A percentile compares a stretch with the other conserved stretches of the same genome.
Evolutionary conservation across 108 stramenopile species (phyloP).

Genomic region (Nitzschia putrida): DNA sequence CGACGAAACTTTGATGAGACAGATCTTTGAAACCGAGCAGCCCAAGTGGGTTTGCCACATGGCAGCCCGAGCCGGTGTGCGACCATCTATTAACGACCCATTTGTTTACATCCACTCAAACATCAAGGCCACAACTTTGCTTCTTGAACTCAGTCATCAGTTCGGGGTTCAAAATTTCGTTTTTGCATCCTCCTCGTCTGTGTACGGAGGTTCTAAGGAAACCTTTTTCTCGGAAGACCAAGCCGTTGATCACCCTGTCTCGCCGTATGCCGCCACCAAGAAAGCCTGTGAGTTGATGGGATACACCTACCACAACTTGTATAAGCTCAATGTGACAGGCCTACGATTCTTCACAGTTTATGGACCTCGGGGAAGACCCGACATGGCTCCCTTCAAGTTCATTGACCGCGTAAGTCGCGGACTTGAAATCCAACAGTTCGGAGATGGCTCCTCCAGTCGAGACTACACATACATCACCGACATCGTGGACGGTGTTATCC

Average conservation of each 20-base stretch:
- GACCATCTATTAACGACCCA: conserved; percentile 91
- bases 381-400: conserved; percentile 99
- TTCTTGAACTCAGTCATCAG: conserved; percentile 76
- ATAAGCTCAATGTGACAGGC: conserved; percentile 80
- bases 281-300: conserved; percentile 89
- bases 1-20: conserved; percentile 71
- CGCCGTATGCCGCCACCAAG: conserved; percentile 69
- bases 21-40: conserved; percentile 62
- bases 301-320: conserved; percentile 89
- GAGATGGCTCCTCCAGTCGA: conserved; percentile 85
- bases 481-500: conserved; percentile 89
- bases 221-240: conserved; percentile 89
- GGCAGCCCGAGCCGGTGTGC: conserved; percentile 89
- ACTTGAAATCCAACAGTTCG: conserved; percentile 93
- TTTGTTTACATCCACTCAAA: conserved; percentile 92
- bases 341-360: conserved; percentile 98
- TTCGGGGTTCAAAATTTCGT: conserved; percentile 84
- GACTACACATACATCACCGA: conserved; percentile 95
- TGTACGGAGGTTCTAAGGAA: conserved; percentile 89
- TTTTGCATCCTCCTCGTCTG: conserved; percentile 85
- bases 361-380: conserved; percentile 95
- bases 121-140: conserved; percentile 80
- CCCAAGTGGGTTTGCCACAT: conserved; percentile 88
- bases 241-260: conserved; percentile 86
- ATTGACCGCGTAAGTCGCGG: conserved; percentile 93